phyloP scores from a whole-genome alignment of 106 monocot genomes.

The Apostasia ramifera region DNA sequence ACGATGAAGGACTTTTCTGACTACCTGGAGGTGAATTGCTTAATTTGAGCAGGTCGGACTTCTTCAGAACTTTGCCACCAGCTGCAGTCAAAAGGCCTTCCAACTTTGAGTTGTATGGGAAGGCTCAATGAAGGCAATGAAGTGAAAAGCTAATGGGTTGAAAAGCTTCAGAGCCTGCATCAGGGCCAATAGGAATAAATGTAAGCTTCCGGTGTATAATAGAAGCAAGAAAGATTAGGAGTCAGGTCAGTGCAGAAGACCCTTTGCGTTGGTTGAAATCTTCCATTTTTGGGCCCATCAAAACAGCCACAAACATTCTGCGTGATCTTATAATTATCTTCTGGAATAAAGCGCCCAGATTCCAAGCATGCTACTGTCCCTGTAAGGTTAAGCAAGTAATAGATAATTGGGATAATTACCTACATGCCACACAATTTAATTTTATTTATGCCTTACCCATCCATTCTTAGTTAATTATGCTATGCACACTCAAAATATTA shows the following conservation, averaged over 20 bases:
- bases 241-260: constrained; percentile 13
- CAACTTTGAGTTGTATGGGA: not conserved
- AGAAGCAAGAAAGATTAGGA: no score
- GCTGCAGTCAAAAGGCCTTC: constrained; percentile 7
- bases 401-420: no score
- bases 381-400: constrained; percentile 5
- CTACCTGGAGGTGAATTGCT: not conserved
- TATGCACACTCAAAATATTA: no score
- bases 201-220: not conserved
- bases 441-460: no score
- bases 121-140: constrained; percentile 1
- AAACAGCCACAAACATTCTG: constrained; percentile 72
- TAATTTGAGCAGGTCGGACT: constrained; percentile 1
- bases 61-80: constrained; percentile 7
- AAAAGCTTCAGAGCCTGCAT: constrained; percentile 17
- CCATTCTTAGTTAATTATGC: no score
- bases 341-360: constrained; percentile 49
- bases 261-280: constrained; percentile 50
- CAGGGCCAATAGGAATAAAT: not conserved
- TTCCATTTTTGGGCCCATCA: constrained; percentile 80
- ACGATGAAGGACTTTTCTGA: not conserved
- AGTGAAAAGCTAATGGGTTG: constrained; percentile 11
- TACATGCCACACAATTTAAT: no score
- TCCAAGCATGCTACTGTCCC: constrained; percentile 84
- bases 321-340: constrained; percentile 68